Evolutionary conservation across 1,139 yeast species (phyloP), one percentile per base, ranked within the genome.

Genomic region (Suhomyces choctaworum): DNA sequence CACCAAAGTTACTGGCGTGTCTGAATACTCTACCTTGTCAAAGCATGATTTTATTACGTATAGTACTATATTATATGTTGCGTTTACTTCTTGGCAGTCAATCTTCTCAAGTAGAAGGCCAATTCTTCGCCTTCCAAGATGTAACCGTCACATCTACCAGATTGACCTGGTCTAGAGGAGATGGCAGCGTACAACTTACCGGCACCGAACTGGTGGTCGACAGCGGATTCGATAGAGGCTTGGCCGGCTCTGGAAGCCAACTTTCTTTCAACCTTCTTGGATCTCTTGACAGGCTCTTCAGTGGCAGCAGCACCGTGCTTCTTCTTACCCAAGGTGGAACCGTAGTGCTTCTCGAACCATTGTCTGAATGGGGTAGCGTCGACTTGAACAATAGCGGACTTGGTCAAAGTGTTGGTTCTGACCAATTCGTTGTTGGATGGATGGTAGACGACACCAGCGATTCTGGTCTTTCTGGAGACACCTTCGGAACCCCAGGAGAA

Each of bases 101-200:
- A 81, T 88, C 96, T 90, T 84, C 95, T 89, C 74, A 92, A 84
- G 96, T 92, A 92, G 95, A 92, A 92, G 73, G 97, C 97, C 75
- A 92, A 88, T 80, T 92, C 98, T 74, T 94, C 99, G 78, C 98
- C 98, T 82, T 92, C 99, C 74, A 94, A 87, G 77, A 92, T 84
- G 95, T 94, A 92, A 77, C 99, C 99, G 73, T 94, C 98, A 78
- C 92, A 84, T 81, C 99, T 94, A 77, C 99, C 99, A 58, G 96
- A 85, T 83, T 92, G 99, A 76, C 99, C 99, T 73, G 99, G 99
- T 83, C 99, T 90, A 46, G 98, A 92, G 59, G 98, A 89, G 69
- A 92, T 89, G 72, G 82, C 83, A 73, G 98, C 98, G 80, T 92
- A 92, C 66, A 92, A 84, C 79, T 94, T 89, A 82, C 97, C 97